Base-by-base conservation (phyloP, 148 eudicot species). In the Oxyria digyna region DNA sequence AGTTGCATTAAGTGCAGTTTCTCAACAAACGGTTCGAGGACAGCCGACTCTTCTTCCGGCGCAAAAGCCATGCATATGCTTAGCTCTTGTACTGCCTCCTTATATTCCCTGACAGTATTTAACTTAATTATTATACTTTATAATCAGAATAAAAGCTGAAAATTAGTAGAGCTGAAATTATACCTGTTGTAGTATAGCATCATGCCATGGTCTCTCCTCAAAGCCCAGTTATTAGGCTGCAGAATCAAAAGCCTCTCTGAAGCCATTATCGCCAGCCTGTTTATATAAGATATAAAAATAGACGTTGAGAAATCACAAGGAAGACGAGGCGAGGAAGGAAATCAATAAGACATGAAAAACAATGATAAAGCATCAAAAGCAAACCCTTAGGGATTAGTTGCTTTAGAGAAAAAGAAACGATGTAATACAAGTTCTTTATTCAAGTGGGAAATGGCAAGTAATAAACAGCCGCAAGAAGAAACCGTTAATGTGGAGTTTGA, bases 31-130 rank as follows among this genome's bases (percentile, higher is more conserved):
- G 91, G 87, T 78, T 92, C 96, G 68, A 92, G 73, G 40, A 92
- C 77, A 68, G 83, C 86, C 18, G 93, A 91, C 79, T 92, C 91
- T 74, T 89, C 96, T 81, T 89, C 96, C 0, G 97, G 97, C 41
- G 97, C 96, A 77, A 92, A 91, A 46, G 96, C 97, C 97, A 92
- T 92, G 83, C 96, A 92, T 67, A 92, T 92, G 79, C 97, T 92
- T 33, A 92, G 89, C 83, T 92, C 97, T 83, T 89, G 93, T 50
- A 92, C 96, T 12, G 97, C 91, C 71, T 78, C 81, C 48, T 81
- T 87, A 18, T 92, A 92, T 73, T 87, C 86, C 86, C 97, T 91
- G 79, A 0, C 24, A 77, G 33, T 24, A 21, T 12, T 46, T 59
- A 67, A 18, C 38, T 2, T 27, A 27, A 41, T 13, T n/a, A 46